Evolutionary conservation across 2,329 filamentous ascomycete species (phyloP), one percentile per base, ranked within the genome.

Genomic region (Microdochium bolleyi): DNA sequence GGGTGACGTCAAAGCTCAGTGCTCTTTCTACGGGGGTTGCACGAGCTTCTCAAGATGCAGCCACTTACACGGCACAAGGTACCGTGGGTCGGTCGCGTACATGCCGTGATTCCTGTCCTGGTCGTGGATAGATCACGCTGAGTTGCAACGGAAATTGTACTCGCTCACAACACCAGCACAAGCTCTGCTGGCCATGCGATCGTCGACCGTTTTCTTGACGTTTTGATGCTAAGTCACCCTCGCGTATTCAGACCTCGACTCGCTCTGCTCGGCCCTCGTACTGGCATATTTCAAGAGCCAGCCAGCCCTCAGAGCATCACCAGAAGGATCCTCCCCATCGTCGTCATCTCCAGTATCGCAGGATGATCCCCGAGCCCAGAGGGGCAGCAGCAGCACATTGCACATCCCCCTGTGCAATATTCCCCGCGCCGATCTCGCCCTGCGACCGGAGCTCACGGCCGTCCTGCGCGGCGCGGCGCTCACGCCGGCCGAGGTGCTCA

Each of bases 221-320:
- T n/a, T n/a, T n/a, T n/a, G n/a, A n/a, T n/a, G n/a, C n/a, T n/a
- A n/a, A n/a, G n/a, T n/a, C n/a, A n/a, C n/a, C n/a, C n/a, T n/a
- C n/a, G n/a, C n/a, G n/a, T n/a, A n/a, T n/a, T n/a, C n/a, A 88
- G 89, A 94, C 60, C 83, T 94, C 52, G 89, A 94, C 70, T 92
- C 88, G 1, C 79, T 94, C 59, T 88, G 86, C 67, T 86, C 83
- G 25, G 82, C 88, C 24, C 70, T 94, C 19, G 69, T 92, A 24
- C 82, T 87, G 55, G 87, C 89, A 53, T 94, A 92, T 67, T 73
- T 92, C 37, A 81, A 83, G 57, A 86, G 82, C 32, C 78, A 83
- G 62, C 66, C 76, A 3, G 70, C 79, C 3, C 74, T n/a, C 37
- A 22, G n/a, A n/a, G n/a, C 37, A n/a, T 22, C 37, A 19, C n/a